Conservation (phyloP, 1,284 basidiomycete species). For the Ustilago shanxiensis region DNA sequence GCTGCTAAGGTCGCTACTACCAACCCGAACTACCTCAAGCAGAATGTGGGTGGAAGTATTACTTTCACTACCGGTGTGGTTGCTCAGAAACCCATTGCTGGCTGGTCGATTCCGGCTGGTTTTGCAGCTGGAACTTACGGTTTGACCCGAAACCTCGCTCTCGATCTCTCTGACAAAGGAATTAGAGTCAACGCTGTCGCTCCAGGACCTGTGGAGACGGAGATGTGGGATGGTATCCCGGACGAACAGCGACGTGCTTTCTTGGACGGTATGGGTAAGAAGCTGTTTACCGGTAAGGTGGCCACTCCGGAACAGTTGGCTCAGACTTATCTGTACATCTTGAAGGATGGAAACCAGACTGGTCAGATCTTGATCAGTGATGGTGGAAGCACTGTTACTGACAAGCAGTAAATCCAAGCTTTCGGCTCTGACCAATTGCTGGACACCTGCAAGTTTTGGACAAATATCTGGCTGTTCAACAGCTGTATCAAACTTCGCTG, state of each 20-base stretch:
- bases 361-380: slow-evolving; percentile 30
- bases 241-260: slow-evolving; percentile 9
- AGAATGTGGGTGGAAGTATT: slow-evolving; percentile 21
- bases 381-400: slow-evolving; percentile 30
- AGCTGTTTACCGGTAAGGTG: slow-evolving; percentile 21
- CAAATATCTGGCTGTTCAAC: too few species aligned
- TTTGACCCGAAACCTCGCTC: slow-evolving; percentile 30
- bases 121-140: slow-evolving; percentile 27
- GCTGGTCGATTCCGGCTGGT: slow-evolving; percentile 23
- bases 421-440: too few species aligned
- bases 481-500: background rate
- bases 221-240: slow-evolving; percentile 36
- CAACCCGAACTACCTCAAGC: slow-evolving; percentile 2
- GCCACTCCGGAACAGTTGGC: slow-evolving; percentile 35
- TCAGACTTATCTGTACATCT: slow-evolving; percentile 41
- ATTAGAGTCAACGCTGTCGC: slow-evolving; percentile 50
- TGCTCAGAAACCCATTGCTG: slow-evolving; percentile 24
- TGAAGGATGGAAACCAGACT: slow-evolving; percentile 52
- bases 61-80: slow-evolving; percentile 44
- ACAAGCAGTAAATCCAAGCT: slow-evolving; percentile 5
- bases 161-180: slow-evolving; percentile 31
- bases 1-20: slow-evolving; percentile 36
- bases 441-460: too few species aligned
- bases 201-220: slow-evolving; percentile 45
- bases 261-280: background rate